These are phyloP conservation scores for Cucurbita maxima DNA, from an alignment of 306 rosid species.

Conservation along the genomic window DNA sequence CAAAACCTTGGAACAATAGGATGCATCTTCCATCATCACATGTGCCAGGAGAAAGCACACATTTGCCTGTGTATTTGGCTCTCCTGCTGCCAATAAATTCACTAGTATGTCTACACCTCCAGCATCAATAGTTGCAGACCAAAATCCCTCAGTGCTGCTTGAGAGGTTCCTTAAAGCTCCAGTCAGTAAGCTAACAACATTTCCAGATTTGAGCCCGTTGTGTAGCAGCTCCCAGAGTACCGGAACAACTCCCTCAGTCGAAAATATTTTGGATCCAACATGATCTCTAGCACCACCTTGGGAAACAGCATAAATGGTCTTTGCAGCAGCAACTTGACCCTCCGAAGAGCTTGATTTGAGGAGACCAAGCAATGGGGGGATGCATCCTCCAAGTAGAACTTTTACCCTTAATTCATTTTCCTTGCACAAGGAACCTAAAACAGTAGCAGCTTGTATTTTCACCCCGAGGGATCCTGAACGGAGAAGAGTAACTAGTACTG, in stretches of 20 bases:
- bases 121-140: conserved; percentile 73
- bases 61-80: conserved; percentile 64
- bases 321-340: conserved; percentile 87
- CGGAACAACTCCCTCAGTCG: conserved; percentile 98
- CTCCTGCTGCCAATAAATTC: conserved; percentile 72
- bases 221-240: conserved; percentile 79
- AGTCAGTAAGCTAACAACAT: conserved; percentile 69
- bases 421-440: conserved; percentile 82
- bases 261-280: conserved; percentile 89
- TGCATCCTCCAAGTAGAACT: conserved; percentile 97
- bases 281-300: conserved; percentile 92
- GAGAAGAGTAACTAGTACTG: conserved; percentile 98
- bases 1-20: conserved; percentile 71
- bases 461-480: conserved; percentile 83
- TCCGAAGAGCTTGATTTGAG: conserved; percentile 85
- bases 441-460: conserved; percentile 95
- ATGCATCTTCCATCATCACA: conserved; percentile 87
- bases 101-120: conserved; percentile 81
- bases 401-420: conserved; percentile 94
- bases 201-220: conserved; percentile 60
- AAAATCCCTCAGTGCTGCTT: conserved; percentile 87
- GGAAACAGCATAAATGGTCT: conserved; percentile 91
- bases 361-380: conserved; percentile 93
- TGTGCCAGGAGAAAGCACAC: conserved; percentile 87
- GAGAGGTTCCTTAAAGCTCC: conserved; percentile 91